Base-by-base conservation (phyloP, 208 protist species). In the Crithidia thermophila region DNA sequence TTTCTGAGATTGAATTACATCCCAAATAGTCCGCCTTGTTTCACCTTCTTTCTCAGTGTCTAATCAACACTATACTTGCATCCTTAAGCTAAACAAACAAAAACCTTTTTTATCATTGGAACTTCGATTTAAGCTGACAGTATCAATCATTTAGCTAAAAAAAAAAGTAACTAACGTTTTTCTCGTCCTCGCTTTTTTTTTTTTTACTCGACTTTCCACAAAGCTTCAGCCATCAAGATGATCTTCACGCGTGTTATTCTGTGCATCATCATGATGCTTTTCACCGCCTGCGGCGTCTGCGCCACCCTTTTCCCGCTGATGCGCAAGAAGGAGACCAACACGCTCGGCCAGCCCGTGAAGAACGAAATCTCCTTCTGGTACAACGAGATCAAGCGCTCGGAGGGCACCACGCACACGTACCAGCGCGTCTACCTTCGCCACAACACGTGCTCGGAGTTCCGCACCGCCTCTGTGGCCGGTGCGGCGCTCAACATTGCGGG, bases 291-390 rank as follows among this genome's bases (percentile, higher is more conserved):
- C 18, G 62, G 60, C 13, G 71, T 70, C 14, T 70, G 71, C 28
- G 60, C 71, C 31, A 42, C 62, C 10, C 64, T 77, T 42, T 66
- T 77, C 30, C 71, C 71, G 4, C 40, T 77, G 8, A 69, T 71
- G 56, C 62, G 64, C 0, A 51, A 31, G 31, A 30, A 10, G 5
- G 36, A 25, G 21, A 46, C 34, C 31, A 16, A 43, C 9, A 28
- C 33, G 11, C 2, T 14, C 0, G 39, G 40, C 31, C 67, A 52
- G 14, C 23, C 36, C 11, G 37, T 46, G 18, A 61, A 66, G 33
- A 34, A 43, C 14, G 37, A 25, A 30, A 25, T 73, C 8, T 66
- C 52, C 20, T 21, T 73, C 11, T 73, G 67, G 67, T 73, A 73
- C 58, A 43, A 45, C 2, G 67, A 73, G 58, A 42, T 14, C 27